Percentiles rank a stretch among this genome's conserved stretches.
phyloP scores from a whole-genome alignment of 768 basidiomycete species.

The Tricholoma sp. region DNA sequence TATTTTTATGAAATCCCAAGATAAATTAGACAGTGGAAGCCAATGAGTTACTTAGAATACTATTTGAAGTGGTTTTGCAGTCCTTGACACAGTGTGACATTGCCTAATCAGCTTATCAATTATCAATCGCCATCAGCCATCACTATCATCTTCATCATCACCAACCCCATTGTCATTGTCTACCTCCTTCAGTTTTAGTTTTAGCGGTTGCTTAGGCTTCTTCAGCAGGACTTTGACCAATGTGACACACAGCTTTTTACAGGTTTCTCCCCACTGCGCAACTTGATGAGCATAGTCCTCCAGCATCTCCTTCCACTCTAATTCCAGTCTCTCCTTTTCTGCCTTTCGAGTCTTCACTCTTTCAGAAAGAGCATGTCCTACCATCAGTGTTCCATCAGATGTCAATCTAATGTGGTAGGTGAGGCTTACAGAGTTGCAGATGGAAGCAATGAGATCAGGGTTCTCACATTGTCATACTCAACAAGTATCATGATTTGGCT shows the following conservation, averaged over 20 bases:
- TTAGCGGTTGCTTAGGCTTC: neutral
- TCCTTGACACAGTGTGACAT: neutral
- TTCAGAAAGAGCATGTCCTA: too few species aligned
- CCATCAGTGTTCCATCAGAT: too few species aligned
- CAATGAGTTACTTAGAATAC: too few species aligned
- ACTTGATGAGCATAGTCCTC: too few species aligned
- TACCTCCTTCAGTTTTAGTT: neutral
- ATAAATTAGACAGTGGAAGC: neutral
- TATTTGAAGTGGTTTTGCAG: neutral
- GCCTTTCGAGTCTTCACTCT: too few species aligned
- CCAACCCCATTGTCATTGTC: neutral
- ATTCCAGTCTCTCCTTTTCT: too few species aligned
- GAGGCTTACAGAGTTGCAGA: neutral
- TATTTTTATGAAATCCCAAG: too few species aligned
- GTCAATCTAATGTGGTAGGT: too few species aligned
- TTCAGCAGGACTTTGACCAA: neutral
- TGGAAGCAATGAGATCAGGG: neutral
- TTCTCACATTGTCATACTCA: neutral
- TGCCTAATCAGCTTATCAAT: neutral
- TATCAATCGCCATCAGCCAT: neutral
- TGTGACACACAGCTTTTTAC: neutral
- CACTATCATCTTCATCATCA: neutral
- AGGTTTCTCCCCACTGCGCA: neutral
- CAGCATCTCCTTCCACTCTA: too few species aligned
- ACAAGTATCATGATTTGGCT: neutral